Percentiles rank a stretch among this genome's conserved stretches.
phyloP scores from a whole-genome alignment of 2,329 filamentous ascomycete species.

The Neocucurbitaria cava region DNA sequence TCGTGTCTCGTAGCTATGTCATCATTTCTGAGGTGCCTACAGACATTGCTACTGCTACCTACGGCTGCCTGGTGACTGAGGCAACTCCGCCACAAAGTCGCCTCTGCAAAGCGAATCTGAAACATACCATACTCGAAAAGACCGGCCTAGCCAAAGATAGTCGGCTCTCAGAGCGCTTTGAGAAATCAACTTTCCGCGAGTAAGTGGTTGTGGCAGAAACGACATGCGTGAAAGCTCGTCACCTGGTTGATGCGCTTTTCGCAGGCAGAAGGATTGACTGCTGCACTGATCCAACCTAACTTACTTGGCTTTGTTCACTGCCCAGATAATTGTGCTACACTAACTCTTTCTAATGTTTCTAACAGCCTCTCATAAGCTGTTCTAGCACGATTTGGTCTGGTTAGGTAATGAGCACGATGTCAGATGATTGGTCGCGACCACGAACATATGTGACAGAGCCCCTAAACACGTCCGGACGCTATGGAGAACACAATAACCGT shows the following conservation, averaged over 20 bases:
- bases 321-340: too few species aligned
- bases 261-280: not conserved
- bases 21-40: slow-evolving; percentile 22
- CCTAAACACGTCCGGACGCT: too few species aligned
- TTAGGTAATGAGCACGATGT: too few species aligned
- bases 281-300: not conserved
- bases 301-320: too few species aligned
- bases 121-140: slow-evolving; percentile 15
- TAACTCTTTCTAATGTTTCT: too few species aligned
- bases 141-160: slow-evolving; percentile 12
- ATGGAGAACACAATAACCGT: not conserved
- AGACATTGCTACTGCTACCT: slow-evolving; percentile 34
- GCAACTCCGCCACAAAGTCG: slow-evolving; percentile 22
- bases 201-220: too few species aligned
- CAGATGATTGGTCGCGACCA: too few species aligned
- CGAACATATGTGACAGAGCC: too few species aligned
- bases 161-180: not conserved
- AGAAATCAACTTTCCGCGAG: slow-evolving; percentile 3
- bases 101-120: slow-evolving; percentile 11
- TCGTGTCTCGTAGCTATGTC: slow-evolving; percentile 3
- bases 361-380: too few species aligned
- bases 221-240: too few species aligned
- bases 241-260: not conserved
- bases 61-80: slow-evolving; percentile 38
- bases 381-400: too few species aligned